Percentiles rank a stretch among this genome's conserved stretches.
These are phyloP conservation scores for Dillenia suffruticosa DNA, from an alignment of 164 flowering plant species.

Conservation along the genomic window DNA sequence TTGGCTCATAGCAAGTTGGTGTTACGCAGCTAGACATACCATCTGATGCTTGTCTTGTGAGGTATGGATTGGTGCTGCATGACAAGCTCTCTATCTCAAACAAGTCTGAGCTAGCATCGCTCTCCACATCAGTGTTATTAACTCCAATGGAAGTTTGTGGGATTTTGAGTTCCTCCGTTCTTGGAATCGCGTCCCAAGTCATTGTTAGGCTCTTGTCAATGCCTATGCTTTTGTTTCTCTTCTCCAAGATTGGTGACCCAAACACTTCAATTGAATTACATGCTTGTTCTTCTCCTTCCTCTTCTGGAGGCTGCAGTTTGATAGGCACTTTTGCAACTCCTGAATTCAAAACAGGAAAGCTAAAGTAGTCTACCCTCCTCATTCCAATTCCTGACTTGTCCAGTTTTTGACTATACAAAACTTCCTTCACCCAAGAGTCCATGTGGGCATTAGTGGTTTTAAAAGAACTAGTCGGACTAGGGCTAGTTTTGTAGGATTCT, in stretches of 20 bases:
- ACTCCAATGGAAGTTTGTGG: conserved; percentile 8
- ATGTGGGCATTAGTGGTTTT: conserved; percentile 6
- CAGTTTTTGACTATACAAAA: conserved; percentile 1
- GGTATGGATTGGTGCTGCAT: conserved; percentile 32
- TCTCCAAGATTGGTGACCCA: conserved; percentile 36
- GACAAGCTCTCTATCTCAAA: conserved; percentile 74
- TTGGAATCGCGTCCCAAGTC: conserved; percentile 32
- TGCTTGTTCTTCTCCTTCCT: conserved; percentile 14
- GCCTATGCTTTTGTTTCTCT: conserved; percentile 22
- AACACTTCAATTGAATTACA: conserved; percentile 50
- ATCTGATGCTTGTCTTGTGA: conserved; percentile 33
- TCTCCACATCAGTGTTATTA: conserved; percentile 28
- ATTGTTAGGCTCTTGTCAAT: conserved; percentile 30
- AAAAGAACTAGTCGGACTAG: conserved; percentile 3
- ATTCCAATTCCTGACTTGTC: conserved; percentile 7
- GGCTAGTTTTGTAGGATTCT: conserved; percentile 7
- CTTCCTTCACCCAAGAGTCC: conserved; percentile 12
- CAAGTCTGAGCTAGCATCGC: conserved; percentile 84
- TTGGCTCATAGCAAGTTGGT: conserved; percentile 70
- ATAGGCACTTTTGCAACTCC: conserved; percentile 7
- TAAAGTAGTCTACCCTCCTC: conserved; percentile 17
- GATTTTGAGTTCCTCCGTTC: conserved; percentile 15
- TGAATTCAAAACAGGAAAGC: conserved; percentile 22
- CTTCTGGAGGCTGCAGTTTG: conserved; percentile 6
- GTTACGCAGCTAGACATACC: conserved; percentile 27